Evolutionary conservation across 148 eudicot genomes (phyloP).

Genomic region (Silene uniflora): DNA sequence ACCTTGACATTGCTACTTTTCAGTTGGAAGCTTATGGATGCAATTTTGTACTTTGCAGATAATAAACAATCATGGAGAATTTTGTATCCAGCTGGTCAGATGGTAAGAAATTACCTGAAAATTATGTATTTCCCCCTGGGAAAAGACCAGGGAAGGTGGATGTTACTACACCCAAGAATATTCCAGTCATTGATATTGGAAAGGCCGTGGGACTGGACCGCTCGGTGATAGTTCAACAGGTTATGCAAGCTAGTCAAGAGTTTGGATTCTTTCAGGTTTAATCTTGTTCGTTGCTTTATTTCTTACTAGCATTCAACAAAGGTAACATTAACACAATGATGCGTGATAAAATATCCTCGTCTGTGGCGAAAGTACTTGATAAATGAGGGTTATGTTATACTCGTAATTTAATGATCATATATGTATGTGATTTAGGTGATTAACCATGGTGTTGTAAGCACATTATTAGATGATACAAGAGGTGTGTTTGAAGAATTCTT

Average conservation of each 20-base stretch:
- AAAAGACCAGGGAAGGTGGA: constrained; percentile 30
- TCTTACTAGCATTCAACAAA: neutral
- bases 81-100: constrained; percentile 34
- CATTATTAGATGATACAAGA: constrained; percentile 31
- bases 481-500: constrained; percentile 43
- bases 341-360: neutral
- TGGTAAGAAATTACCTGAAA: constrained; percentile 27
- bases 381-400: neutral
- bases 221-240: constrained; percentile 11
- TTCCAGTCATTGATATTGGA: constrained; percentile 31
- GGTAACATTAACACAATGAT: neutral
- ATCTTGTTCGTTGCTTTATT: neutral
- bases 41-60: constrained; percentile 1
- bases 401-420: neutral
- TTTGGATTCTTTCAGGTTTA: constrained; percentile 40
- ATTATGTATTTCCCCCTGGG: constrained; percentile 24
- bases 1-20: neutral
- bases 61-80: constrained; percentile 20
- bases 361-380: too few relatives aligned
- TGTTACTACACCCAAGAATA: constrained; percentile 12
- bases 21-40: neutral
- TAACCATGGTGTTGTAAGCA: constrained; percentile 32
- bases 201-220: constrained; percentile 9
- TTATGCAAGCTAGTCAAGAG: constrained; percentile 33
- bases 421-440: constrained; percentile 21